phyloP scores from a whole-genome alignment of 305 asterid species.

The Solanum aculeatissimum region DNA sequence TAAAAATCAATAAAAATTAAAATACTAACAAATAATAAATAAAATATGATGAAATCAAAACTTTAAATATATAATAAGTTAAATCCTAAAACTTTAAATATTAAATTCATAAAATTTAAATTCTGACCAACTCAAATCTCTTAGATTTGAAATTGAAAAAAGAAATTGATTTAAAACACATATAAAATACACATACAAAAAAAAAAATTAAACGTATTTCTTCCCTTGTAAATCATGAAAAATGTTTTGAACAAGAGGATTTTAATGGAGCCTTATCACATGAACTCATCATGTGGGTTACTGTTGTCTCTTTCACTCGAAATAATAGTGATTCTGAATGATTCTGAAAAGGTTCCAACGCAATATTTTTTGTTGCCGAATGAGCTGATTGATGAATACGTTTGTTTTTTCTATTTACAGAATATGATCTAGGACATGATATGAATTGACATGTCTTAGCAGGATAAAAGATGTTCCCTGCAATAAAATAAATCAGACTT shows the following conservation, averaged over 20 bases:
- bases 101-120: not conserved
- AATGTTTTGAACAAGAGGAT: not conserved
- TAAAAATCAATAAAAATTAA: not conserved
- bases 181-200: not conserved
- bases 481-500: not conserved
- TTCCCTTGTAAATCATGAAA: not conserved
- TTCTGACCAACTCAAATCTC: not conserved
- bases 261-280: not conserved
- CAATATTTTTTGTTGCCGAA: not conserved
- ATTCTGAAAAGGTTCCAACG: rapidly evolving
- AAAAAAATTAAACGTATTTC: not conserved
- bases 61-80: not conserved
- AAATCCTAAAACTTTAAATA: not conserved
- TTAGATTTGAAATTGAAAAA: not conserved
- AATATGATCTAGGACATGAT: not conserved
- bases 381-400: not conserved
- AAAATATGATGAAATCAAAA: not conserved
- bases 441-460: not conserved
- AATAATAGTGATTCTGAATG: not conserved
- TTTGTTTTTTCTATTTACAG: not conserved
- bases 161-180: not conserved
- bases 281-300: not conserved
- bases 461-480: not conserved
- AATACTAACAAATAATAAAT: not conserved
- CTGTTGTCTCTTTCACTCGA: not conserved